Evolutionary conservation across 2,329 filamentous ascomycete species (phyloP).

Genomic region (Colletotrichum karsti): DNA sequence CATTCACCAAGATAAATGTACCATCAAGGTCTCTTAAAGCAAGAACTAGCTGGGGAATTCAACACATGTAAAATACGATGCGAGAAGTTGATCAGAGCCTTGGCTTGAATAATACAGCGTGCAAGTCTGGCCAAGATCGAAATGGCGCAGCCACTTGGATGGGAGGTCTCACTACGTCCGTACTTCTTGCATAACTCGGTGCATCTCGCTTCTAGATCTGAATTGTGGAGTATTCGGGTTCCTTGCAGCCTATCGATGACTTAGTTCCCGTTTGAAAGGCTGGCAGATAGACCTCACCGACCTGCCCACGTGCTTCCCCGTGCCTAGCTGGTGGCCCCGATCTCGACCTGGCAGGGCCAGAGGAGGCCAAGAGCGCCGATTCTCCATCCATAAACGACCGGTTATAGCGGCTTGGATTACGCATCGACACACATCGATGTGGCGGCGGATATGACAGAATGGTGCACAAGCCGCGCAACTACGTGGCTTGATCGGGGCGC

Average conservation of each 20-base stretch:
- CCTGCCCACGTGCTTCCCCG: slow-evolving; percentile 5
- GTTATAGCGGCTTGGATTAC: not conserved
- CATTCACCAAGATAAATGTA: too few relatives aligned
- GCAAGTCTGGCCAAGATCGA: not conserved
- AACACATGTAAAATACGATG: not conserved
- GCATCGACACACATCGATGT: not conserved
- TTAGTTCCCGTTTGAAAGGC: slow-evolving; percentile 1
- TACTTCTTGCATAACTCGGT: not conserved
- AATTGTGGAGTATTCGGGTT: not conserved
- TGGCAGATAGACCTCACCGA: not conserved
- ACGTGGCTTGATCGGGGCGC: not conserved
- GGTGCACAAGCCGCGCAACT: not conserved
- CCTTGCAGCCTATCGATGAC: not conserved
- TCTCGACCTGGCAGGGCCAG: too few relatives aligned
- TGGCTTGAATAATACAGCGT: not conserved
- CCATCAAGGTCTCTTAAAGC: too few relatives aligned
- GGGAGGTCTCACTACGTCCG: not conserved
- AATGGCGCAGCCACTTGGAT: not conserved
- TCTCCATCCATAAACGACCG: not conserved
- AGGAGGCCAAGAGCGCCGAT: not conserved
- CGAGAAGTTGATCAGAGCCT: not conserved
- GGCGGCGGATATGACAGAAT: not conserved
- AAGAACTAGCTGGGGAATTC: too few relatives aligned
- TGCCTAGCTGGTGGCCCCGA: not conserved
- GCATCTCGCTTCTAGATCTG: not conserved